phyloP scores from a whole-genome alignment of 1,284 basidiomycete species.

The Trichosporon ovoides region DNA sequence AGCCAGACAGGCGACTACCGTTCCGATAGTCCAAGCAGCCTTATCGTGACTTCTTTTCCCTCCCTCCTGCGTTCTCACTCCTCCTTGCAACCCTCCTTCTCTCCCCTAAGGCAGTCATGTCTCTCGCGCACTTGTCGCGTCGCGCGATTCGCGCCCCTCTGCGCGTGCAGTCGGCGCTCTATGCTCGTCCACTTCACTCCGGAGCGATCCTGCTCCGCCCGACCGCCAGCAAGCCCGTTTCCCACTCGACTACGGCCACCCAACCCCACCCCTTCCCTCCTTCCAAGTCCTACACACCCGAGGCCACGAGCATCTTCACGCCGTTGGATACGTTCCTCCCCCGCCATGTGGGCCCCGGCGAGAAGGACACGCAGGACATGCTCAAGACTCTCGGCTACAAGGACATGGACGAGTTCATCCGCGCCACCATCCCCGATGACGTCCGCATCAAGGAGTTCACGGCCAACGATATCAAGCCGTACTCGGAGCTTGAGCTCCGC shows the following conservation, averaged over 20 bases:
- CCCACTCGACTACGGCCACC: constrained; percentile 42
- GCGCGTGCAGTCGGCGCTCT: constrained; percentile 6
- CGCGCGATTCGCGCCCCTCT: constrained; percentile 14
- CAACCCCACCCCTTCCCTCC: constrained; percentile 42
- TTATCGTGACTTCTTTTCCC: constrained; percentile 2
- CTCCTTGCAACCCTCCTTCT: background rate
- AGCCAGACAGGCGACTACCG: background rate
- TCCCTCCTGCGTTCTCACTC: constrained; percentile 1
- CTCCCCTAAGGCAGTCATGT: constrained; percentile 4
- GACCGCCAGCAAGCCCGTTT: constrained; percentile 16
- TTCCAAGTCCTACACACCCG: constrained; percentile 34
- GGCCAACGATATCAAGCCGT: constrained; percentile 56
- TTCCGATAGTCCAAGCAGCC: background rate
- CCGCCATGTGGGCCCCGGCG: constrained; percentile 83
- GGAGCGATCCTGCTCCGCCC: constrained; percentile 22
- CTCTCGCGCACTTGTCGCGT: constrained; percentile 19
- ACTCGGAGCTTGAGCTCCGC: constrained; percentile 82
- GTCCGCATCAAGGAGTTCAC: constrained; percentile 66
- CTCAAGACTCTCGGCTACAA: constrained; percentile 72
- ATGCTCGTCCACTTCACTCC: constrained; percentile 23
- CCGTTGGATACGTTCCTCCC: constrained; percentile 81
- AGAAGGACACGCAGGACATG: constrained; percentile 69
- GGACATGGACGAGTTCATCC: constrained; percentile 79
- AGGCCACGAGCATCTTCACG: constrained; percentile 56
- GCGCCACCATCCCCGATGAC: constrained; percentile 68